Evolutionary conservation across 495 filamentous ascomycete species (phyloP).

Genomic region (Neurospora sp.): DNA sequence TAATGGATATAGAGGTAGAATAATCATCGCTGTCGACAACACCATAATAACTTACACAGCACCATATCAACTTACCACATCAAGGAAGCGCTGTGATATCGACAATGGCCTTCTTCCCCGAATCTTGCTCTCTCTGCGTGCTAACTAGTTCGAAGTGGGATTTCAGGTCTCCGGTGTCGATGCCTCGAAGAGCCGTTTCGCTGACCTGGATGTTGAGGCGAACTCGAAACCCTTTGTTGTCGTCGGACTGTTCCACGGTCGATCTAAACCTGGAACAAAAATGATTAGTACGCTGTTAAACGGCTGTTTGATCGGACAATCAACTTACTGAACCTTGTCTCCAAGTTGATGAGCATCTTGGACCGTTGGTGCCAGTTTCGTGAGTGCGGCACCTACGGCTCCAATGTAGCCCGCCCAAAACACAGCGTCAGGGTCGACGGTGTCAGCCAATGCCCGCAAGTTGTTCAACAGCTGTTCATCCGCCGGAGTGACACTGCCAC

Average conservation of each 20-base stretch:
- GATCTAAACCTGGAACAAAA: constrained; percentile 17
- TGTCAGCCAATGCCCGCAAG: constrained; percentile 25
- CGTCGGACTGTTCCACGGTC: constrained; percentile 3
- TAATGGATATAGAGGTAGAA: not conserved
- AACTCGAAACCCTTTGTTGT: constrained; percentile 20
- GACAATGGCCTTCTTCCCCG: constrained; percentile 16
- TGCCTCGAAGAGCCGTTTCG: constrained; percentile 7
- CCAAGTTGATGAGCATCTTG: constrained; percentile 9
- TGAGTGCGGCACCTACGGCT: constrained; percentile 25
- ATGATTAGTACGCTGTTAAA: not conserved
- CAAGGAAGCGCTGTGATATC: constrained; percentile 3
- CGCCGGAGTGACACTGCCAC: constrained; percentile 47
- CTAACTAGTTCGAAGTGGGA: constrained; percentile 21
- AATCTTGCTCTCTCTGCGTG: constrained; percentile 13
- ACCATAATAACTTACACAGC: no score
- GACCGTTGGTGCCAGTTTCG: constrained; percentile 25
- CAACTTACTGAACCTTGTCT: constrained; percentile 22
- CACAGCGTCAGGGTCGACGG: constrained; percentile 20
- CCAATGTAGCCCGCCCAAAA: constrained; percentile 39
- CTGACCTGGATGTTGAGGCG: constrained; percentile 21
- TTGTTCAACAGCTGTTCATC: constrained; percentile 30
- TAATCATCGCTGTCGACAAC: not conserved
- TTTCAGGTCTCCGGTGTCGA: constrained; percentile 17
- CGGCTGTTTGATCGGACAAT: not conserved
- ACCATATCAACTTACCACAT: not conserved